Evolutionary conservation across 176 grass and related monocot genomes (phyloP).

Genomic region (Ananas comosus): DNA sequence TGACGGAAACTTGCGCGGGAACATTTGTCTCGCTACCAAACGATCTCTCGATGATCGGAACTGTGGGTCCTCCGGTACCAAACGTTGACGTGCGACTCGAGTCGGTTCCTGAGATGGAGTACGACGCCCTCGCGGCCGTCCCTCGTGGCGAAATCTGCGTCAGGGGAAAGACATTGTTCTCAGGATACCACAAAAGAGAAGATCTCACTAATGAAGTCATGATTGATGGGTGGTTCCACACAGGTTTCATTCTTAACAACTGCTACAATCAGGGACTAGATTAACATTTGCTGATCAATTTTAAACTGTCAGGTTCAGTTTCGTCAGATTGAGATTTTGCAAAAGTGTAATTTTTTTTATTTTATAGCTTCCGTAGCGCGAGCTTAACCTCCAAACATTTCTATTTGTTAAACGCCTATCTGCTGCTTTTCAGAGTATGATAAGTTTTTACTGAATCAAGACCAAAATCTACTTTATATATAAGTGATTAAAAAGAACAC

Average conservation of each 20-base stretch:
- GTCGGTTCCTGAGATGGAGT: conserved; percentile 88
- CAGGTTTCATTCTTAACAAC: conserved; percentile 49
- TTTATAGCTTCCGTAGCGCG: too few relatives aligned
- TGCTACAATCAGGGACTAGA: background rate
- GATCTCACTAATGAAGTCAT: conserved; percentile 69
- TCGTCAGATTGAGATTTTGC: too few relatives aligned
- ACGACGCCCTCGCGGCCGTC: conserved; percentile 50
- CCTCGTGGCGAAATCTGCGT: conserved; percentile 80
- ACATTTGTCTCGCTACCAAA: conserved; percentile 65
- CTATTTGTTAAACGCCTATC: too few relatives aligned
- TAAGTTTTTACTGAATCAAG: too few relatives aligned
- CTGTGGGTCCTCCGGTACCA: conserved; percentile 62
- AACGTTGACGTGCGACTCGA: conserved; percentile 67
- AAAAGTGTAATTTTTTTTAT: too few relatives aligned
- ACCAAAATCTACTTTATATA: too few relatives aligned
- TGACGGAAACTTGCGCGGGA: conserved; percentile 80
- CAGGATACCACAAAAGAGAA: conserved; percentile 88
- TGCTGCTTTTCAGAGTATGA: too few relatives aligned
- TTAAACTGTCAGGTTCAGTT: too few relatives aligned
- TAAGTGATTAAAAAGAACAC: too few relatives aligned
- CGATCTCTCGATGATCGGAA: conserved; percentile 61
- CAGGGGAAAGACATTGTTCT: conserved; percentile 67
- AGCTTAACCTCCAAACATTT: too few relatives aligned
- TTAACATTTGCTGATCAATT: too few relatives aligned
- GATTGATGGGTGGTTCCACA: conserved; percentile 96